A percentile compares a stretch with the other conserved stretches of the same genome.
Evolutionary conservation across 208 protist species (phyloP).

Genomic region (Porcisia hertigi): DNA sequence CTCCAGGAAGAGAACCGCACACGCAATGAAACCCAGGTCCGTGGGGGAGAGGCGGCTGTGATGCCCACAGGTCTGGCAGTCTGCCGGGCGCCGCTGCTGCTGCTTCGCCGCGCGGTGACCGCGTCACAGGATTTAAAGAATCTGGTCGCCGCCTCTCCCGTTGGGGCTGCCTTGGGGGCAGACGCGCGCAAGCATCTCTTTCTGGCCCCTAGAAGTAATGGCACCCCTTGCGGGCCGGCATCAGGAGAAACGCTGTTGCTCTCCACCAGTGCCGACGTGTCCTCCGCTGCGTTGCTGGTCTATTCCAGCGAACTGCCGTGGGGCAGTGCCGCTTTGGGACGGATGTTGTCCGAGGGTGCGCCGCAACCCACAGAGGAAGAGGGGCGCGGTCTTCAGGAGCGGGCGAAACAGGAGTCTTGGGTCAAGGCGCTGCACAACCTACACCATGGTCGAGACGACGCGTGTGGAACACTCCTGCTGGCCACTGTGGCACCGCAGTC

Average conservation of each 20-base stretch:
- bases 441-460: slow-evolving; percentile 28
- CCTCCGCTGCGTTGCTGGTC: slow-evolving; percentile 26
- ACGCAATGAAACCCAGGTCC: background rate
- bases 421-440: slow-evolving; percentile 9
- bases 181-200: slow-evolving; percentile 74
- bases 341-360: background rate
- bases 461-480: slow-evolving; percentile 29
- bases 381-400: background rate
- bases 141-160: slow-evolving; percentile 50
- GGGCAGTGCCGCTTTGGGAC: slow-evolving; percentile 19
- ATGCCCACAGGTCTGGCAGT: background rate
- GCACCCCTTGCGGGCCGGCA: background rate
- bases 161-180: slow-evolving; percentile 47
- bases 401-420: slow-evolving; percentile 1
- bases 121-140: slow-evolving; percentile 67
- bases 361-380: background rate
- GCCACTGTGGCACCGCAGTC: slow-evolving; percentile 13
- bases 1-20: background rate
- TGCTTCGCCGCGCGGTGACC: slow-evolving; percentile 45
- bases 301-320: slow-evolving; percentile 23
- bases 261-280: slow-evolving; percentile 17
- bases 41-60: background rate
- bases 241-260: slow-evolving; percentile 25
- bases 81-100: slow-evolving; percentile 40
- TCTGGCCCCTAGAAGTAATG: slow-evolving; percentile 6